A percentile compares a stretch with the other conserved stretches of the same genome.
Evolutionary conservation across 768 basidiomycete genomes (phyloP).

Genomic region (Lactarius evosmus): DNA sequence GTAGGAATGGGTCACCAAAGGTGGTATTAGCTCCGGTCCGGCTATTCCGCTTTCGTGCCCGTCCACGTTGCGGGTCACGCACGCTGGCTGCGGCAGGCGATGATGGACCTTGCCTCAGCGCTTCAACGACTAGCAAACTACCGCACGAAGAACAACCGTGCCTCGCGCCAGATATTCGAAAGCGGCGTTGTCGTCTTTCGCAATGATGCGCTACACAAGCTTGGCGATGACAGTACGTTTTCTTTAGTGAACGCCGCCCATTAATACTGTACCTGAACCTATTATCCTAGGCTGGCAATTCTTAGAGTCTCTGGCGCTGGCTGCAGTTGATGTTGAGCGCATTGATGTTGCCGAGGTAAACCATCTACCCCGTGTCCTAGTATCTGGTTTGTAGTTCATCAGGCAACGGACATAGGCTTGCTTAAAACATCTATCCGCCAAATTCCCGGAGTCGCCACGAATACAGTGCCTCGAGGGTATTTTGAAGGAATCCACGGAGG

Average conservation of each 20-base stretch:
- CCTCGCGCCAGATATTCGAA: slow-evolving; percentile 38
- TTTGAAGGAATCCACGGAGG: slow-evolving; percentile 66
- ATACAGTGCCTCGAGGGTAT: slow-evolving; percentile 77
- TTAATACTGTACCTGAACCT: not conserved
- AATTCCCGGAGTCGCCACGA: slow-evolving; percentile 78
- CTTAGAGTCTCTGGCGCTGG: slow-evolving; percentile 75
- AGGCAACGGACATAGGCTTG: slow-evolving; percentile 46
- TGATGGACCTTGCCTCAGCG: slow-evolving; percentile 36
- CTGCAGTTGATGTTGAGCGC: slow-evolving; percentile 72
- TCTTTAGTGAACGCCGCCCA: not conserved
- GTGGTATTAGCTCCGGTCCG: slow-evolving; percentile 18
- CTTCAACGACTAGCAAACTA: slow-evolving; percentile 38
- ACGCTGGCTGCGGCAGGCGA: not conserved
- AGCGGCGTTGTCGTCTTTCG: slow-evolving; percentile 35
- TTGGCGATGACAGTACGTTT: slow-evolving; percentile 35
- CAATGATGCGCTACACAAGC: slow-evolving; percentile 31
- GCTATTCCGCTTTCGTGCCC: not conserved
- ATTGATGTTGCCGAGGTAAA: slow-evolving; percentile 70
- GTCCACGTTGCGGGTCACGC: not conserved
- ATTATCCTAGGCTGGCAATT: slow-evolving; percentile 64
- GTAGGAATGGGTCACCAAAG: no score
- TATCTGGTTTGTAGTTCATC: not conserved
- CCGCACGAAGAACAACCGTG: slow-evolving; percentile 33
- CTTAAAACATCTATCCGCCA: slow-evolving; percentile 54
- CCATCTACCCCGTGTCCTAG: slow-evolving; percentile 30